Conservation (phyloP, 2,329 filamentous ascomycete species). For the Leptodontidium sp. region DNA sequence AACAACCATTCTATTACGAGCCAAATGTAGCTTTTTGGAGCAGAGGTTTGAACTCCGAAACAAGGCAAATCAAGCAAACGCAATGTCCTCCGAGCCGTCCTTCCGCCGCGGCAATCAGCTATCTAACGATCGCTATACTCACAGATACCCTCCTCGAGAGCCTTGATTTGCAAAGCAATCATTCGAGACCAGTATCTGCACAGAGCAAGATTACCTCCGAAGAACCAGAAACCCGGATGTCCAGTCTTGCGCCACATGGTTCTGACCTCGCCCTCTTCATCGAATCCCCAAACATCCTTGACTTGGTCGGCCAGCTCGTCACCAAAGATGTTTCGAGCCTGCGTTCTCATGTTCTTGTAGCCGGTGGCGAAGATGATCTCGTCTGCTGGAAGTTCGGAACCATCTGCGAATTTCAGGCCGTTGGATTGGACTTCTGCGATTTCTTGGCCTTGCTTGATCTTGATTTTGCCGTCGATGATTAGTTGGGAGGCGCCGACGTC, state of each 20-base stretch:
- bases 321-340: conserved; percentile 58
- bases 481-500: conserved; percentile 61
- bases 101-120: background rate
- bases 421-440: conserved; percentile 53
- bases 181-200: conserved; percentile 56
- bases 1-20: no score
- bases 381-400: conserved; percentile 57
- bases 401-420: conserved; percentile 53
- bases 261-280: conserved; percentile 58
- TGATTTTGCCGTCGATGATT: conserved; percentile 62
- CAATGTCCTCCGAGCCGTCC: background rate
- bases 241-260: conserved; percentile 56
- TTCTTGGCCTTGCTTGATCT: conserved; percentile 57
- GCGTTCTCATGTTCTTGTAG: conserved; percentile 63
- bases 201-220: conserved; percentile 58
- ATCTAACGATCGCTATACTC: conserved; percentile 31
- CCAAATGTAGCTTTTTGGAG: no score
- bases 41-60: background rate
- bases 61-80: background rate
- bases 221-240: conserved; percentile 59
- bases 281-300: conserved; percentile 58
- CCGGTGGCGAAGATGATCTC: conserved; percentile 59
- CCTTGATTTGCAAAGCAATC: conserved; percentile 54
- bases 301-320: conserved; percentile 58
- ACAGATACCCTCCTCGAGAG: conserved; percentile 36